phyloP scores from a whole-genome alignment of 2,329 filamentous ascomycete genomes.

The Aspergillus pseudoterreus region DNA sequence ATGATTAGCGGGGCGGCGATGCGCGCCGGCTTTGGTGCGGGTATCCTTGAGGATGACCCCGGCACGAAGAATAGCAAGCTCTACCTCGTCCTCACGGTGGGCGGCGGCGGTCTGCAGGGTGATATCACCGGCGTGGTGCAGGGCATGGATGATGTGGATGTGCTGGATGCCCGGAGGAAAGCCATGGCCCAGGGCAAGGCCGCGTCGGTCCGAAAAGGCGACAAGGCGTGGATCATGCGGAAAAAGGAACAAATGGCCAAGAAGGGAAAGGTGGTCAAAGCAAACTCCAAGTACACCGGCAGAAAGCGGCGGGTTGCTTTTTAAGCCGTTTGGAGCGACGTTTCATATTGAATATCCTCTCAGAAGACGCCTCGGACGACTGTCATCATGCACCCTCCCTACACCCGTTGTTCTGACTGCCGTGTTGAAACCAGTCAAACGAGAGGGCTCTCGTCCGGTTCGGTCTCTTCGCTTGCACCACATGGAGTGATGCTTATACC shows the following conservation, averaged over 20 bases:
- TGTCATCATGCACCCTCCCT: no score
- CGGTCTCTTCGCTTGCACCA: no score
- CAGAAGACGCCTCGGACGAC: no score
- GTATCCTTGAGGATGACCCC: slow-evolving; percentile 89
- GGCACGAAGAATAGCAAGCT: slow-evolving; percentile 95
- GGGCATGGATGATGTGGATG: slow-evolving; percentile 83
- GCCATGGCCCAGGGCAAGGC: slow-evolving; percentile 40
- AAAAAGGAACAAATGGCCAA: slow-evolving; percentile 89
- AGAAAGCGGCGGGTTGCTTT: slow-evolving; percentile 78
- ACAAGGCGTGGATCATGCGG: slow-evolving; percentile 49
- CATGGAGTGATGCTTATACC: no score
- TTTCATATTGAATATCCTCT: no score
- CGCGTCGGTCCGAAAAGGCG: slow-evolving; percentile 43
- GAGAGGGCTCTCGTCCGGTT: no score
- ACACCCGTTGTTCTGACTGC: no score
- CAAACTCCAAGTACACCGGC: slow-evolving; percentile 88
- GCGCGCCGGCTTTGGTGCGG: slow-evolving; percentile 90
- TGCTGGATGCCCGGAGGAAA: slow-evolving; percentile 65
- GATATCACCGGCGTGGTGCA: slow-evolving; percentile 90
- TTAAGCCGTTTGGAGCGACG: slow-evolving; percentile 34
- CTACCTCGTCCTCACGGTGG: slow-evolving; percentile 93
- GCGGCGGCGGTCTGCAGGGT: slow-evolving; percentile 59
- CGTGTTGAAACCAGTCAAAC: no score
- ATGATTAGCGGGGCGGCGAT: slow-evolving; percentile 93
- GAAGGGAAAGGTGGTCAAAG: slow-evolving; percentile 93